phyloP scores from a whole-genome alignment of 768 basidiomycete genomes.

The Termitomyces sp. region DNA sequence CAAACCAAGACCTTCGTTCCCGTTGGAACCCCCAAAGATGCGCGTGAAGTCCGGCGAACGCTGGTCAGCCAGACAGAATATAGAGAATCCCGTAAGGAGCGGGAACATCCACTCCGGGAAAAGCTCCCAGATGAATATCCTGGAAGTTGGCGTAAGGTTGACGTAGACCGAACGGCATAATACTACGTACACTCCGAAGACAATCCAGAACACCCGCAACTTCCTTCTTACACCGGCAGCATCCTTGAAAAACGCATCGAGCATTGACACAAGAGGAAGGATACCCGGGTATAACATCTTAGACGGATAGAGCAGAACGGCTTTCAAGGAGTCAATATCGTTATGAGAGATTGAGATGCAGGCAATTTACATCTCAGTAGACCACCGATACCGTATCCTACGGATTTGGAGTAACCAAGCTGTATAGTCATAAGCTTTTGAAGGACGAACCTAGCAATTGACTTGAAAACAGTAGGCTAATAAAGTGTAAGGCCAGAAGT shows the following conservation, averaged over 20 bases:
- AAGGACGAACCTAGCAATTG: constrained; percentile 23
- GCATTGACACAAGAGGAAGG: constrained; percentile 43
- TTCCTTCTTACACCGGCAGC: constrained; percentile 31
- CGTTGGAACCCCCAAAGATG: constrained; percentile 58
- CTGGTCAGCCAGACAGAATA: constrained; percentile 54
- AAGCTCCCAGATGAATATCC: constrained; percentile 45
- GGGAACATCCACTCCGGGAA: constrained; percentile 58
- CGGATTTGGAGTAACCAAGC: constrained; percentile 15
- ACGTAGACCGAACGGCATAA: constrained; percentile 9
- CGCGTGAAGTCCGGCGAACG: constrained; percentile 41
- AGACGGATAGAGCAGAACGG: constrained; percentile 44
- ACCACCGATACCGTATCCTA: constrained; percentile 54
- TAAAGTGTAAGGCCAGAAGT: not conserved
- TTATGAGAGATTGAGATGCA: not conserved
- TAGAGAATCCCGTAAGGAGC: constrained; percentile 47
- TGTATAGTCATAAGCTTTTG: not conserved
- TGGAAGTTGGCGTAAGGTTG: constrained; percentile 12
- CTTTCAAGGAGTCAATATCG: constrained; percentile 14
- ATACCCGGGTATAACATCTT: constrained; percentile 46
- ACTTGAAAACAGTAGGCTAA: constrained; percentile 28
- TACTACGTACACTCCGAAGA: constrained; percentile 27
- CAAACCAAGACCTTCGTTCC: constrained; percentile 61
- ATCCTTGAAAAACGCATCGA: constrained; percentile 42
- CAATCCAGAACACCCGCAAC: constrained; percentile 46
- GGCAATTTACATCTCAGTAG: constrained; percentile 36